A percentile compares a stretch with the other conserved stretches of the same genome.
Conservation (phyloP, 2,329 filamentous ascomycete genomes). For the Nigrospora sphaerica region DNA sequence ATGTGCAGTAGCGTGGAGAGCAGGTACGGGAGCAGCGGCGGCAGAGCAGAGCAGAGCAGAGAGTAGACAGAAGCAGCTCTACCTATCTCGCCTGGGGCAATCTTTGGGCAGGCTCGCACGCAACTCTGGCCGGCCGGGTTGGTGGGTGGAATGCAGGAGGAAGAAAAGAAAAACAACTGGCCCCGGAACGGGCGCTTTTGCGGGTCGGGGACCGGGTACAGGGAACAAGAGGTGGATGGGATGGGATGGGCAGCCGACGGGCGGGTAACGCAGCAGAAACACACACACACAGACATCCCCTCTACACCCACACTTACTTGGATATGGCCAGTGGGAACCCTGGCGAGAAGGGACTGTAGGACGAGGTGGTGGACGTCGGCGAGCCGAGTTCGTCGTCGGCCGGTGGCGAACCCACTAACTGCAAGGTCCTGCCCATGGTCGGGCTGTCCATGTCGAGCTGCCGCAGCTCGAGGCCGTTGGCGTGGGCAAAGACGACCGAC, state of each 20-base stretch:
- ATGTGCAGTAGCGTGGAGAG: background rate
- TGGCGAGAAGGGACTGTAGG: background rate
- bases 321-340: background rate
- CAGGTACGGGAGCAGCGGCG: background rate
- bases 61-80: background rate
- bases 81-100: too few species aligned
- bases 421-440: constrained; percentile 1
- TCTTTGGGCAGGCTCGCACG: too few species aligned
- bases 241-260: background rate
- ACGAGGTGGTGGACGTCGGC: background rate
- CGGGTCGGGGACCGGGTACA: background rate
- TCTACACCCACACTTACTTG: constrained; percentile 1
- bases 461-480: too few species aligned
- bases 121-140: too few species aligned
- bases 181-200: background rate
- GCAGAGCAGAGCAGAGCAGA: background rate
- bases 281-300: background rate
- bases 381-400: too few species aligned
- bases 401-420: background rate
- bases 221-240: background rate
- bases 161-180: background rate
- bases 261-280: background rate
- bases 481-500: too few species aligned
- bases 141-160: background rate
- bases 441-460: constrained; percentile 1